These are phyloP conservation scores for Aspergillus floridensis DNA, from an alignment of 2,329 filamentous ascomycete genomes.

Conservation along the genomic window DNA sequence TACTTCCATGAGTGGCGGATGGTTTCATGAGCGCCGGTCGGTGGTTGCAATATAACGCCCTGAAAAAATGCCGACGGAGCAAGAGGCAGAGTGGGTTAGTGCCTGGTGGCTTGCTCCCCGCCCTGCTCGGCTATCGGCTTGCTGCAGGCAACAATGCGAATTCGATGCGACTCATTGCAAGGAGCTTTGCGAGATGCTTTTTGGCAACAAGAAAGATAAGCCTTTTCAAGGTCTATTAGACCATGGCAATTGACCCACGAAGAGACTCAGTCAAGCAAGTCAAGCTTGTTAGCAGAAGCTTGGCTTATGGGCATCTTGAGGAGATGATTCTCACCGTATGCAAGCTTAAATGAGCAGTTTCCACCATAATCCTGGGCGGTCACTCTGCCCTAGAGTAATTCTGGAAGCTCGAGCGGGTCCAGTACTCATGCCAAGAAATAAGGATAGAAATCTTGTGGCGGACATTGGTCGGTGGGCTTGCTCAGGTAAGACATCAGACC, in stretches of 20 bases:
- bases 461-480: neutral
- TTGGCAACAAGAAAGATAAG: neutral
- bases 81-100: neutral
- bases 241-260: neutral
- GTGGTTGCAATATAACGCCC: neutral
- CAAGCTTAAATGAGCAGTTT: neutral
- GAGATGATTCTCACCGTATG: neutral
- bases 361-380: neutral
- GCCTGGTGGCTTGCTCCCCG: neutral
- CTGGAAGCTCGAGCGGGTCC: neutral
- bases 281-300: neutral
- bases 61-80: neutral
- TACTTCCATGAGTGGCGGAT: neutral
- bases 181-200: neutral
- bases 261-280: neutral
- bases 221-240: neutral
- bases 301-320: neutral
- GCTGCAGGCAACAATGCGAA: neutral
- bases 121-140: neutral
- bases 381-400: neutral
- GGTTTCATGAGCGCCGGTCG: neutral
- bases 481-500: neutral
- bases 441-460: neutral
- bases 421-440: neutral
- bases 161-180: neutral